A percentile compares a stretch with the other conserved stretches of the same genome.
Evolutionary conservation across 2,329 filamentous ascomycete species (phyloP).

Genomic region (Trichothecium roseum): DNA sequence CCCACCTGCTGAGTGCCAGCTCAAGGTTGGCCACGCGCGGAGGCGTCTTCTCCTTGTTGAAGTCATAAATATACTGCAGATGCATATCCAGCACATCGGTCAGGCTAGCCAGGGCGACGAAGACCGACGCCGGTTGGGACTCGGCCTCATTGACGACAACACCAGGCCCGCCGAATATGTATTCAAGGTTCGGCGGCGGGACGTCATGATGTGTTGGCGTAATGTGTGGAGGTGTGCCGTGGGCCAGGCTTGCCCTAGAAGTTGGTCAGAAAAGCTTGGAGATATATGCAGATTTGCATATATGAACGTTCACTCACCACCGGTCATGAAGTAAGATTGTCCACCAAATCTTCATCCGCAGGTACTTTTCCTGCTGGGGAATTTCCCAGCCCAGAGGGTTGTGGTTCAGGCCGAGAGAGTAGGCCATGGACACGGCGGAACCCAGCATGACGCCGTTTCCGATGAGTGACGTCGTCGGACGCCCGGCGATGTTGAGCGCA

Average conservation of each 20-base stretch:
- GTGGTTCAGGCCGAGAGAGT: slow-evolving; percentile 44
- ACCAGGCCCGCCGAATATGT: slow-evolving; percentile 17
- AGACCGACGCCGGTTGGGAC: slow-evolving; percentile 23
- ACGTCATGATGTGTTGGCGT: slow-evolving; percentile 36
- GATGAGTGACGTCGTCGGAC: slow-evolving; percentile 49
- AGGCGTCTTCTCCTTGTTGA: slow-evolving; percentile 15
- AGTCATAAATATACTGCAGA: slow-evolving; percentile 22
- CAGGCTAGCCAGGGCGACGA: slow-evolving; percentile 32
- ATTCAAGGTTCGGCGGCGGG: slow-evolving; percentile 26
- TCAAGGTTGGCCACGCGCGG: slow-evolving; percentile 22
- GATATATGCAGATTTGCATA: no score
- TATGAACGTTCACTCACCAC: no score
- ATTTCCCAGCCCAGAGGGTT: slow-evolving; percentile 43
- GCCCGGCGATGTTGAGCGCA: slow-evolving; percentile 47
- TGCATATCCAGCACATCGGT: slow-evolving; percentile 25
- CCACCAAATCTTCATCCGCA: slow-evolving; percentile 48
- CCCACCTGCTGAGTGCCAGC: slow-evolving; percentile 29
- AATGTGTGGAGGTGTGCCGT: slow-evolving; percentile 41
- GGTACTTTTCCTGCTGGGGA: slow-evolving; percentile 34
- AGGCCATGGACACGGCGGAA: slow-evolving; percentile 38
- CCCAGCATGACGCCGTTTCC: slow-evolving; percentile 43
- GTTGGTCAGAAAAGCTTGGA: background rate
- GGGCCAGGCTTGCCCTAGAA: slow-evolving; percentile 39
- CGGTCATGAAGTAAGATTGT: slow-evolving; percentile 41
- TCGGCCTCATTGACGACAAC: slow-evolving; percentile 8